These are phyloP conservation scores for Ascochyta viciae-villosae DNA, from an alignment of 2,329 filamentous ascomycete genomes.

Conservation along the genomic window DNA sequence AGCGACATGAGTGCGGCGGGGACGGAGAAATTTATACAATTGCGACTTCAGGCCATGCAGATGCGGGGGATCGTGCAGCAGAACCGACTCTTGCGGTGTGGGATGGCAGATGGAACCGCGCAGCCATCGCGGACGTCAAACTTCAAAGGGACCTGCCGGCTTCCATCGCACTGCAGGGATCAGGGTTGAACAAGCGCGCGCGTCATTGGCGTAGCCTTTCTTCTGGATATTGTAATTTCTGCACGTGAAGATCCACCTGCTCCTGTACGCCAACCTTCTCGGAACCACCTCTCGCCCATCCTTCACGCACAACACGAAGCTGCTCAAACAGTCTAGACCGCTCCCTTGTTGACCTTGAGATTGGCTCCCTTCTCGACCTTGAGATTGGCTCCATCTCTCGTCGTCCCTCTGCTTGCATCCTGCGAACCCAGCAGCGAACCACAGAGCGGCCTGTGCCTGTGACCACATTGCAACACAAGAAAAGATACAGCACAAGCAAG, in stretches of 20 bases:
- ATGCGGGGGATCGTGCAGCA: conserved; percentile 21
- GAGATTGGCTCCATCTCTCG: too few species aligned
- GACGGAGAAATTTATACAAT: conserved; percentile 32
- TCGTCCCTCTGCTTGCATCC: too few species aligned
- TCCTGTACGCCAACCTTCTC: neutral
- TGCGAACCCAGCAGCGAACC: too few species aligned
- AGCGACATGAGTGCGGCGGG: conserved; percentile 45
- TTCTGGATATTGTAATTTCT: neutral
- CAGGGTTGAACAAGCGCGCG: neutral
- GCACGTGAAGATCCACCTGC: conserved; percentile 14
- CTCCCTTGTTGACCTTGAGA: too few species aligned
- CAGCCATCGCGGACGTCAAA: conserved; percentile 18
- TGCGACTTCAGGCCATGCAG: conserved; percentile 23
- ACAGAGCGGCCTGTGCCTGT: too few species aligned
- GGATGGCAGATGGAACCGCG: conserved; percentile 12
- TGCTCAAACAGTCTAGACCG: neutral
- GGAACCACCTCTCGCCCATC: neutral
- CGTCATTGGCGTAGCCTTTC: conserved; percentile 14
- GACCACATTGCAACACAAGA: too few species aligned
- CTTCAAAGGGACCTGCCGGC: conserved; percentile 19
- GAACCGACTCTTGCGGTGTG: conserved; percentile 18
- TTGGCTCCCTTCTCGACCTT: too few species aligned
- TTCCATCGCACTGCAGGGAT: conserved; percentile 12
- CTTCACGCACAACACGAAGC: conserved; percentile 3
- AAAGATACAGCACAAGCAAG: too few species aligned